Conservation (phyloP, 257 asterid genomes). For the Catharanthus roseus region DNA sequence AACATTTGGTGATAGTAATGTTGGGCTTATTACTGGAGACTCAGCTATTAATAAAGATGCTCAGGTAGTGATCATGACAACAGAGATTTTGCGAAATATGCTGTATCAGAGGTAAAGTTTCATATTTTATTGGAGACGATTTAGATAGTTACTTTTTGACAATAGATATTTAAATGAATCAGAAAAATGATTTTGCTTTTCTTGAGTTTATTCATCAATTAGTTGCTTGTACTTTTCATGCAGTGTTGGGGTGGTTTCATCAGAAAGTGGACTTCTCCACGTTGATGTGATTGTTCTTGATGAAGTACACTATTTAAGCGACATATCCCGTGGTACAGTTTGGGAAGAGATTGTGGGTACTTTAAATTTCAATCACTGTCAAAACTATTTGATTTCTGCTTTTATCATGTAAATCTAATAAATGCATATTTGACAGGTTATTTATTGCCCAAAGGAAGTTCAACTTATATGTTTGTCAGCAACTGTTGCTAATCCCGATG, state of each 20-base stretch:
- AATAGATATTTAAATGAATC: background rate
- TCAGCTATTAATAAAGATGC: conserved; percentile 96
- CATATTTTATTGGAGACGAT: background rate
- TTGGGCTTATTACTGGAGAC: conserved; percentile 98
- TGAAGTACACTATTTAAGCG: conserved; percentile 98
- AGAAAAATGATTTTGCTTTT: background rate
- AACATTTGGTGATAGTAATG: conserved; percentile 84
- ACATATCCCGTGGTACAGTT: conserved; percentile 96
- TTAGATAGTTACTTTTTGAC: background rate
- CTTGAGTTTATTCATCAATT: background rate
- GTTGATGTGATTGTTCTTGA: conserved; percentile 98
- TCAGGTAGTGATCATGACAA: conserved; percentile 87
- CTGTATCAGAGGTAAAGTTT: conserved; percentile 64
- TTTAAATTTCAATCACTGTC: conserved; percentile 13
- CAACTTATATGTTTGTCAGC: conserved; percentile 96
- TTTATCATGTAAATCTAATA: conserved; percentile 9
- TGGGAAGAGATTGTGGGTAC: conserved; percentile 98
- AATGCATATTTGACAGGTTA: conserved; percentile 47
- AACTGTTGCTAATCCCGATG: conserved; percentile 96
- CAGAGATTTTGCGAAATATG: conserved; percentile 98
- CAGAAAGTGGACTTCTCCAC: conserved; percentile 78
- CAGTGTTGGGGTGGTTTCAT: conserved; percentile 81
- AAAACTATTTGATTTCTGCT: conserved; percentile 17
- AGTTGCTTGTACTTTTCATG: conserved; percentile 1
- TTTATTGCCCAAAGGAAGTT: conserved; percentile 95